Evolutionary conservation across 805 yeast species (phyloP), one percentile per base, ranked within the genome.

Genomic region (Ogataea pilisensis): DNA sequence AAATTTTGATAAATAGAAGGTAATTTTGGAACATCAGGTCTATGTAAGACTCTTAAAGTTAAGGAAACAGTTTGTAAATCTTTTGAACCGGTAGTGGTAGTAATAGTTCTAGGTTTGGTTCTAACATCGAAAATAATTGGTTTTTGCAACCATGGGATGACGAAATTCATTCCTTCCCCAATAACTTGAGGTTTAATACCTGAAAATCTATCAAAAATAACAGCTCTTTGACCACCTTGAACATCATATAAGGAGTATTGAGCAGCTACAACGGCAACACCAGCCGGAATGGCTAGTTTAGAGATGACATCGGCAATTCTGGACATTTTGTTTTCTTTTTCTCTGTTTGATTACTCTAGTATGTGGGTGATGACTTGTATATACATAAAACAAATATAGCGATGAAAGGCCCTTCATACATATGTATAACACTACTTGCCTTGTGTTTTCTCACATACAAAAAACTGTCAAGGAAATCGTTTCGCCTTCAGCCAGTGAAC

Each of bases 131-230:
- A 93, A 14, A 88, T 69, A 37, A 93, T 75, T 3, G 98, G 95
- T 61, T 79, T 82, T 63, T 93, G 99, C 50, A 93, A 70, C 98
- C 99, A 93, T 39, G 99, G 99, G 39, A 93, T 64, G 49, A 90
- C 69, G 64, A 93, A 93, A 65, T 93, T 98, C 19, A 98, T 85
- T 45, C 99, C 99, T 69, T 93, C 99, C 22, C 97, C 96, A 45
- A 90, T 72, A 19, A 93, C 97, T n/a, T 70, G 68, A 55, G 80
- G 80, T 63, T 86, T 84, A 39, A 93, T 95, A 69, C 99, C 99
- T 33, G 75, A 68, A 43, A 93, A 65, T 55, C 99, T 75, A 69
- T 93, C 98, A 60, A 93, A 93, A 48, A 93, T 85, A 39, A 93
- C 95, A 19, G 97, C 99, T 61, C 99, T 75, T 43, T 86, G 78